Evolutionary conservation across 257 asterid genomes (phyloP).

Genomic region (Plectranthus barbatus): DNA sequence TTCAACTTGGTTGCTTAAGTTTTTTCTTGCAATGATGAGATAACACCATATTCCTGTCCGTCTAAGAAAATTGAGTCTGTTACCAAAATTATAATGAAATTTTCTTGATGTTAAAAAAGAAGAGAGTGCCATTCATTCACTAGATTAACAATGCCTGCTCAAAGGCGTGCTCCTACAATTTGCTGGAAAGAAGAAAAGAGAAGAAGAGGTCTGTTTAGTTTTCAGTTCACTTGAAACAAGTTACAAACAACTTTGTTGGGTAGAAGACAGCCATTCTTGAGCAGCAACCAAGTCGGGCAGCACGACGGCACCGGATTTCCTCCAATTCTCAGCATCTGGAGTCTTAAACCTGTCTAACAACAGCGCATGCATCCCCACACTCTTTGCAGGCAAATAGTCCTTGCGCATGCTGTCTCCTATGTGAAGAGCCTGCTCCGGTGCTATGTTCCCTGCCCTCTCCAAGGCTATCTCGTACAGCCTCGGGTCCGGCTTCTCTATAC

Average conservation of each 20-base stretch:
- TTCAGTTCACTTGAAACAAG: constrained; percentile 9
- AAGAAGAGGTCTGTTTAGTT: not conserved
- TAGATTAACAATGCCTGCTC: not conserved
- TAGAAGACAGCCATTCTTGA: constrained; percentile 63
- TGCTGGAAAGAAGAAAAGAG: not conserved
- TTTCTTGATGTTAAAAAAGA: not conserved
- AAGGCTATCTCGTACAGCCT: constrained; percentile 70
- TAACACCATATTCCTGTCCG: too few relatives aligned
- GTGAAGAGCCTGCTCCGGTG: constrained; percentile 74
- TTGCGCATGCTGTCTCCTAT: constrained; percentile 90
- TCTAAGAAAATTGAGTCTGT: too few relatives aligned
- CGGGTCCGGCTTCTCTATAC: constrained; percentile 87
- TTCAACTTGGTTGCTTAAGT: not conserved
- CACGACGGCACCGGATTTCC: constrained; percentile 72
- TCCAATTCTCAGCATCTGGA: constrained; percentile 74
- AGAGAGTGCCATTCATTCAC: not conserved
- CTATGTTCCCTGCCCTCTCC: constrained; percentile 77
- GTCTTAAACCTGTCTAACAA: constrained; percentile 69
- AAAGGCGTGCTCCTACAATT: not conserved
- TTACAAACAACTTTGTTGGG: constrained; percentile 12
- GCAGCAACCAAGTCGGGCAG: constrained; percentile 69
- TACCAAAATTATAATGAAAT: too few relatives aligned
- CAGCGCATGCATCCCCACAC: constrained; percentile 74
- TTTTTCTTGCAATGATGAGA: not conserved
- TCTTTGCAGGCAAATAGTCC: constrained; percentile 74